Conservation (phyloP, 2,329 filamentous ascomycete species). For the Annulohypoxylon truncatum region DNA sequence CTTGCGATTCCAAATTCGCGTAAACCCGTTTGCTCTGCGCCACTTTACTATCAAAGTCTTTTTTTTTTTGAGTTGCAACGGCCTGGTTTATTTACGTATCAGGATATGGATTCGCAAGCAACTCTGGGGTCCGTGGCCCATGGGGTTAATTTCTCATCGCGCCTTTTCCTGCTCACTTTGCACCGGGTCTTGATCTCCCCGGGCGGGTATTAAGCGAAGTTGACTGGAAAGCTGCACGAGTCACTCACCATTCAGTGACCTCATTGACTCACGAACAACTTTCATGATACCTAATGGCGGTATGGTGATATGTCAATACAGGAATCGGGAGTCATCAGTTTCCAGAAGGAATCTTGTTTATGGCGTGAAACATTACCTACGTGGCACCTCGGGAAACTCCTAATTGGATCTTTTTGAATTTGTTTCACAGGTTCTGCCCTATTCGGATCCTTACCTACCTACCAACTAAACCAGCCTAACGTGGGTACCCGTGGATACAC, state of each 20-base stretch:
- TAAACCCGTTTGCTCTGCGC: not conserved
- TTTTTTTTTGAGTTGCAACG: not conserved
- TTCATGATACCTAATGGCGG: not conserved
- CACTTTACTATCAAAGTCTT: not conserved
- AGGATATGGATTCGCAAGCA: not conserved
- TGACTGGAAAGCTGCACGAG: not conserved
- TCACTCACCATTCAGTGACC: not conserved
- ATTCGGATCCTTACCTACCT: not conserved
- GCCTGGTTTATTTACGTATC: not conserved
- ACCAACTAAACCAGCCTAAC: not conserved
- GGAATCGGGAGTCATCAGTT: not conserved
- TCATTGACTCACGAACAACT: not conserved
- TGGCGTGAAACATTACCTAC: constrained; percentile 13
- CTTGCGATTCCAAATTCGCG: not conserved
- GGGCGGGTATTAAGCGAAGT: constrained; percentile 5
- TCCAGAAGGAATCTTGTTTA: constrained; percentile 14
- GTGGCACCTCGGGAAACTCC: constrained; percentile 4
- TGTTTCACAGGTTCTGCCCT: constrained; percentile 12
- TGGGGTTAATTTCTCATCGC: not conserved
- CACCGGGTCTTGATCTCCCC: constrained; percentile 1
- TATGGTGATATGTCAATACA: not conserved
- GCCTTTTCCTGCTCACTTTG: not conserved
- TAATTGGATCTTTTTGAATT: not conserved
- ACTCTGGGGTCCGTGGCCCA: not conserved
- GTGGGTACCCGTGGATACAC: constrained; percentile 11